Evolutionary conservation across 2,329 filamentous ascomycete genomes (phyloP), one percentile per base, ranked within the genome.

Genomic region (Neurospora sp.): DNA sequence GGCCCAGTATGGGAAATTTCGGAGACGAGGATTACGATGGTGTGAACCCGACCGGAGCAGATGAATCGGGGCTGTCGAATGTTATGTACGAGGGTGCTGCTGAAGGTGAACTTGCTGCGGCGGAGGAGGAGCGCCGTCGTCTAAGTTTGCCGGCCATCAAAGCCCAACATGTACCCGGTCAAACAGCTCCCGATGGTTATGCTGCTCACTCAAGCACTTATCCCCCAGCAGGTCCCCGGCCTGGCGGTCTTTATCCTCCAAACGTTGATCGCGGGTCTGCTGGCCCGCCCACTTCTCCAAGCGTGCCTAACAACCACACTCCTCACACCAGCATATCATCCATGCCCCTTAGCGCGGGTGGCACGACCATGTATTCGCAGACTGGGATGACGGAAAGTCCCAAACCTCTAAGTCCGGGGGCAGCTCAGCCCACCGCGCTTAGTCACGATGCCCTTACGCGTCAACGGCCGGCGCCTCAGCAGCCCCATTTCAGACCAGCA

Each of bases 1-100:
- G 96, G 73, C 90, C 93, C 46, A 97, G 94, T 76, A 90, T 93
- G 86, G 90, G 91, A 62, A 90, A 90, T 78, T 96, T 93, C 79
- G 90, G 91, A 19, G 91, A 93, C 42, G 93, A 94, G 69, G 92
- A 96, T 66, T 84, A 89, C 71, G 85, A 87, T 67, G 87, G 85
- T 19, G 80, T 83, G 19, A 83, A 84, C 67, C 78, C 82, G 68
- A 78, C 77, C 67, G 84, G 84, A 66, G 79, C 70, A 58, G 87
- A 90, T 70, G 86, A 89, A 66, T 84, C 85, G 2, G 80, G 81
- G 72, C 88, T 90, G 84, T 78, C 86, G 46, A 86, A 85, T 33
- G 80, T 88, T 11, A 79, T 84, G 67, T 89, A 89, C 76, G 85
- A 87, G 38, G 81, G 83, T 52, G 77, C 80, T n/a, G 84, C 87